Conservation (phyloP, 495 filamentous ascomycete species). For the Xylaria acuta region DNA sequence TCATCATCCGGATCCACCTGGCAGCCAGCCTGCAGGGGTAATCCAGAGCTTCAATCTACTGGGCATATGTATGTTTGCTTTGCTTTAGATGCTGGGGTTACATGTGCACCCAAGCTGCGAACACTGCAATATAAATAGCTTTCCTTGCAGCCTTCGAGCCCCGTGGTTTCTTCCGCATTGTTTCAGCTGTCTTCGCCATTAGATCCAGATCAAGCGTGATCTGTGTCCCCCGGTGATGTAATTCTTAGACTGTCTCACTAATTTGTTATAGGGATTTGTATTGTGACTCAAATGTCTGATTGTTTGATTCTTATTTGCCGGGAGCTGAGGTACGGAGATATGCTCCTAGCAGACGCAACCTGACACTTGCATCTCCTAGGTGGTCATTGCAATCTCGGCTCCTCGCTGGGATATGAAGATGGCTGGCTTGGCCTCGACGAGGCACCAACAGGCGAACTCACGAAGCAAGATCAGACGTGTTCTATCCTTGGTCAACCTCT, state of each 20-base stretch:
- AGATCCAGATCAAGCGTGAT: background rate
- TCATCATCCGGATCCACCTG: background rate
- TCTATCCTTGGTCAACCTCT: background rate
- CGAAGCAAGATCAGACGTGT: background rate
- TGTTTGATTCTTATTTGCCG: background rate
- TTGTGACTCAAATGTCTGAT: background rate
- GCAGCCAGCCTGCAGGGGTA: background rate
- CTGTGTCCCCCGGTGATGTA: too few species aligned
- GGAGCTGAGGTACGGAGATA: background rate
- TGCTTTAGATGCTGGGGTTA: background rate
- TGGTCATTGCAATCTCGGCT: background rate
- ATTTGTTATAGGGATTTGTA: background rate
- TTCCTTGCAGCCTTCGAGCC: constrained; percentile 7
- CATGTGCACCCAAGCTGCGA: background rate
- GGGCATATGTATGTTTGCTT: background rate
- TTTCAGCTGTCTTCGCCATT: background rate
- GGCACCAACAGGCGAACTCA: background rate
- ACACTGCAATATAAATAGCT: constrained; percentile 2
- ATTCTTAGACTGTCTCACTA: background rate
- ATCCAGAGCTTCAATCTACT: background rate
- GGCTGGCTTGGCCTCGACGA: background rate
- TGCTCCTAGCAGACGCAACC: background rate
- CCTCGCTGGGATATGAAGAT: background rate
- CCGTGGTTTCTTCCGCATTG: background rate
- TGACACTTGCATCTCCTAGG: background rate